These are phyloP conservation scores for Arthrobotrys sinensis DNA, from an alignment of 2,329 filamentous ascomycete genomes.

Conservation along the genomic window DNA sequence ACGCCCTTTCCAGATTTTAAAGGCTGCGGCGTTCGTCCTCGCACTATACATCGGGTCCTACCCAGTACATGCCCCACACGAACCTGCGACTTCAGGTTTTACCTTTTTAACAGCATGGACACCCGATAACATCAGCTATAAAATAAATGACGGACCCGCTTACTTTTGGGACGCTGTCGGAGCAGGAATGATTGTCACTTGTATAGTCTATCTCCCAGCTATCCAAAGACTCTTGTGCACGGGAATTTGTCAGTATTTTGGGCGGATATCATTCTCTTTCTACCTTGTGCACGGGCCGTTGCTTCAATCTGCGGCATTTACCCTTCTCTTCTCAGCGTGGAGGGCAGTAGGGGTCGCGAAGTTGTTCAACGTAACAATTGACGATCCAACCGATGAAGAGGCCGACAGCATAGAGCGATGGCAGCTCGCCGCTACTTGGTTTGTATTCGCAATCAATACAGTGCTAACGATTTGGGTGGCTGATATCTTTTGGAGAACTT, in stretches of 20 bases:
- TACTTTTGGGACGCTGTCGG: slow-evolving; percentile 35
- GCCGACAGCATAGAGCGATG: not conserved
- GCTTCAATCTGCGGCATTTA: slow-evolving; percentile 74
- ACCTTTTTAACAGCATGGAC: slow-evolving; percentile 21
- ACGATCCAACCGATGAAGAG: not conserved
- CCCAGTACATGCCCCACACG: slow-evolving; percentile 5
- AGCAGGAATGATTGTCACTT: slow-evolving; percentile 21
- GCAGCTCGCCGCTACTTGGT: not conserved
- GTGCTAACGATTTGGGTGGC: slow-evolving; percentile 70
- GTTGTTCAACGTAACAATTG: not conserved
- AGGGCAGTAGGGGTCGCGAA: slow-evolving; percentile 15
- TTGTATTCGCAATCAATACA: slow-evolving; percentile 18
- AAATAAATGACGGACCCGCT: not conserved
- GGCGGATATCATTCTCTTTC: slow-evolving; percentile 75
- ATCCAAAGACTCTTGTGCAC: slow-evolving; percentile 39
- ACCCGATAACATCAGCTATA: not conserved
- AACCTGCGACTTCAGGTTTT: slow-evolving; percentile 26
- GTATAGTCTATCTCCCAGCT: slow-evolving; percentile 27
- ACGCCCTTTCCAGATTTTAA: slow-evolving; percentile 7
- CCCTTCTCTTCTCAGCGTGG: slow-evolving; percentile 67
- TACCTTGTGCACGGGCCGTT: slow-evolving; percentile 78
- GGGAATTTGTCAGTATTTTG: slow-evolving; percentile 75
- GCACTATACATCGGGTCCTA: slow-evolving; percentile 44
- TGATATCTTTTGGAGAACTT: slow-evolving; percentile 74
- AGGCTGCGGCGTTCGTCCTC: not conserved